phyloP scores from a whole-genome alignment of 163 green algal genomes.

The Scenedesmus sp. region DNA sequence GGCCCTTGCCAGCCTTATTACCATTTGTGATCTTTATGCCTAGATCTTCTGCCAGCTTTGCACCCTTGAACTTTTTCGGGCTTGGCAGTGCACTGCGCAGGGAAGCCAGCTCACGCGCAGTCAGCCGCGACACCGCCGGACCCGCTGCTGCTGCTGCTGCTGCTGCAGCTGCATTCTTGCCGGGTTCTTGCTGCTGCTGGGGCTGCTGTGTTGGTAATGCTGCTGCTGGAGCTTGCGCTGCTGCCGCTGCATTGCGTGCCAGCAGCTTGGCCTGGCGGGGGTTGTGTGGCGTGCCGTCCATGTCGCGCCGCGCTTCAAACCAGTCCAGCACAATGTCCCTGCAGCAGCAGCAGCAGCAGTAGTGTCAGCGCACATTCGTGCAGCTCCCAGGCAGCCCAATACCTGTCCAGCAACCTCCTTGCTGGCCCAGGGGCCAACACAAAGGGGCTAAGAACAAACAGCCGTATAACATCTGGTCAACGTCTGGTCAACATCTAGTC shows the following conservation, averaged over 20 bases:
- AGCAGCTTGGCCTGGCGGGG: conserved; percentile 36
- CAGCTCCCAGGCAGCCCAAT: too few relatives aligned
- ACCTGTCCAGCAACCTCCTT: conserved; percentile 47
- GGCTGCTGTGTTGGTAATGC: neutral
- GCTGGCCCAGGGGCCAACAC: conserved; percentile 62
- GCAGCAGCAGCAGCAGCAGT: neutral
- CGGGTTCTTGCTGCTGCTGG: neutral
- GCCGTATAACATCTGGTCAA: neutral
- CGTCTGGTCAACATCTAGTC: neutral
- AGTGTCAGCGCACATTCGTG: neutral
- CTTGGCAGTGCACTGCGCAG: conserved; percentile 62
- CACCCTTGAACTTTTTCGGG: conserved; percentile 65
- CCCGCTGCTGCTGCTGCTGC: neutral
- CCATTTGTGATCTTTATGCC: conserved; percentile 47
- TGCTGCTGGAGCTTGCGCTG: conserved; percentile 24
- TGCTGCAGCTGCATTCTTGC: neutral
- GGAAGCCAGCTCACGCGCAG: conserved; percentile 52
- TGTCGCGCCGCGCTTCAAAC: conserved; percentile 27
- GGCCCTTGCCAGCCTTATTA: neutral
- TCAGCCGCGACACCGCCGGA: conserved; percentile 45
- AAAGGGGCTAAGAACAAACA: conserved; percentile 52
- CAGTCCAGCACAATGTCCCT: conserved; percentile 47
- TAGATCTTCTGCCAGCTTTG: conserved; percentile 57
- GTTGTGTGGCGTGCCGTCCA: conserved; percentile 44
- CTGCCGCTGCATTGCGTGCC: conserved; percentile 7